phyloP scores from a whole-genome alignment of 108 stramenopile species.

The Mediolabrus comicus region DNA sequence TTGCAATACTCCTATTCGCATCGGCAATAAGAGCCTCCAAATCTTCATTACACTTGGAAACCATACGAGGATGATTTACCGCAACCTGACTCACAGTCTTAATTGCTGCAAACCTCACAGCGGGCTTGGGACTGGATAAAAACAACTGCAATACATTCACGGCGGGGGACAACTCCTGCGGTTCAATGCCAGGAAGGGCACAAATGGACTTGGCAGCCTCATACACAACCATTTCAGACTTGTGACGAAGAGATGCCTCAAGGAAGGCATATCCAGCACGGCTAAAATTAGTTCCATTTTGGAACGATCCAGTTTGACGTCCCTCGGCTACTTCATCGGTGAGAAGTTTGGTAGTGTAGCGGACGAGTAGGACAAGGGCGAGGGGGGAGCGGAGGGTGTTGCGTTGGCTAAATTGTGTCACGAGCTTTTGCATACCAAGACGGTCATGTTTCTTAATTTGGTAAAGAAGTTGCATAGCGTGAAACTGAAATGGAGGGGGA shows the following conservation, averaged over 20 bases:
- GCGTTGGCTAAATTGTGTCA: slow-evolving; percentile 86
- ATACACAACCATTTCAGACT: slow-evolving; percentile 97
- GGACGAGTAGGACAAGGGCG: slow-evolving; percentile 92
- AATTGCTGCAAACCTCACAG: slow-evolving; percentile 95
- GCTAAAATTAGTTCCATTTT: slow-evolving; percentile 71
- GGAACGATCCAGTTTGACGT: slow-evolving; percentile 51
- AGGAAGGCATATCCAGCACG: slow-evolving; percentile 92
- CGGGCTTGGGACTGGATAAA: slow-evolving; percentile 92
- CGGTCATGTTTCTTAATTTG: slow-evolving; percentile 97
- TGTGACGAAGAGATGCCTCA: slow-evolving; percentile 91
- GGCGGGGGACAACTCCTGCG: slow-evolving; percentile 92
- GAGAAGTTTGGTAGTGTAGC: slow-evolving; percentile 92
- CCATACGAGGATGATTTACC: slow-evolving; percentile 87
- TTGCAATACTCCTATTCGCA: slow-evolving; percentile 96
- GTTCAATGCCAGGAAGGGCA: slow-evolving; percentile 89
- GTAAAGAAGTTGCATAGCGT: slow-evolving; percentile 98
- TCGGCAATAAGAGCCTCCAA: slow-evolving; percentile 96
- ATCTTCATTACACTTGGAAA: slow-evolving; percentile 98
- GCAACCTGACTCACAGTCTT: slow-evolving; percentile 93
- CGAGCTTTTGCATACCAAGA: slow-evolving; percentile 95
- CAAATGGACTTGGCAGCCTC: slow-evolving; percentile 99
- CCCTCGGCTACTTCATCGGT: slow-evolving; percentile 79
- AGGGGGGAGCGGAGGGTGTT: slow-evolving; percentile 91
- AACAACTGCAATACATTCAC: slow-evolving; percentile 96
- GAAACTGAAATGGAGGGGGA: slow-evolving; percentile 60